Evolutionary conservation across 1,284 basidiomycete genomes (phyloP), one percentile per base, ranked within the genome.

Genomic region (Ustilago loliicola): DNA sequence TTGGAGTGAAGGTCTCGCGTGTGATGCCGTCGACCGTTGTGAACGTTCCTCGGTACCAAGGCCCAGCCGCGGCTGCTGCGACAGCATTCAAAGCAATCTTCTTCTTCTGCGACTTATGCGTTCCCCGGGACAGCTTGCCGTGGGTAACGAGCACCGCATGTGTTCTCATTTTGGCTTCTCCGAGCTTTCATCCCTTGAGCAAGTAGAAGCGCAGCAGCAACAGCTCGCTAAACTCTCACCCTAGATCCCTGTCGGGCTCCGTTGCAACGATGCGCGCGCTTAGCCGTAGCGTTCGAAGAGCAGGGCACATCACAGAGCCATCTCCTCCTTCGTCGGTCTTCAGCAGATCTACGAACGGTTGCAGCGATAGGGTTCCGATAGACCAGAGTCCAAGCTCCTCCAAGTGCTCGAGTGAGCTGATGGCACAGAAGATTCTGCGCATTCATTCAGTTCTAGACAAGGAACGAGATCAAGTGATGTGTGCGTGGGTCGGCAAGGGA

Each of bases 371-470:
- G 10, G 8, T 19, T 19, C 7, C 8, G 9, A 13, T 9, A 8
- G 55, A 25, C 55, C 56, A 63, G 7, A 69, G 60, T 4, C 54
- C 55, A 0, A 69, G 61, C 32, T 69, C 66, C 11, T 69, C 61
- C 9, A 69, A 55, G 5, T 53, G 11, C 13, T 34, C n/a, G 1
- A 69, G 66, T 30, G 19, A 29, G 42, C 40, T n/a, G 19, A 69
- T 50, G 27, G 66, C 66, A 9, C 2, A 19, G 17, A 58, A 63
- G 34, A 69, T 63, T n/a, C n/a, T n/a, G n/a, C n/a, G n/a, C n/a
- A n/a, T n/a, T n/a, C n/a, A n/a, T n/a, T n/a, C n/a, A n/a, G n/a
- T n/a, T n/a, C n/a, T n/a, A n/a, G n/a, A n/a, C n/a, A n/a, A n/a
- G n/a, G n/a, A n/a, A n/a, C n/a, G n/a, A n/a, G n/a, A n/a, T n/a